Percentiles rank a stretch among this genome's conserved stretches.
These are phyloP conservation scores for Peribolospora kevripleyi DNA, from an alignment of 768 basidiomycete genomes.

Conservation along the genomic window DNA sequence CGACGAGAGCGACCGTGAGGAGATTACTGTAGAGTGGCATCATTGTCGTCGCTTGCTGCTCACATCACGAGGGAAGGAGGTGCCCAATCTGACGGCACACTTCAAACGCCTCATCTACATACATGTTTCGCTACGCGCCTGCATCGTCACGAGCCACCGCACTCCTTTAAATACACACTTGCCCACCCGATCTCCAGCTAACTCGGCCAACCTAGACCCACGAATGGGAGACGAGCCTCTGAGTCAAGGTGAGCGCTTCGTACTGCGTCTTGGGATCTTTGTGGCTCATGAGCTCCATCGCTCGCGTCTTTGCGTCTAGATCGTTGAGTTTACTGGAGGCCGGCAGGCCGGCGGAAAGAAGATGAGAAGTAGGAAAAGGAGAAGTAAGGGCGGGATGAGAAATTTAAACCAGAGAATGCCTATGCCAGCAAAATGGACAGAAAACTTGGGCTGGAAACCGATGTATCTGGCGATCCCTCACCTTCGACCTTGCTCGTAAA, in stretches of 20 bases:
- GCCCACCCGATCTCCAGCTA: too few species aligned
- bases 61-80: too few species aligned
- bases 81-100: too few species aligned
- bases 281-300: constrained; percentile 49
- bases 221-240: constrained; percentile 57
- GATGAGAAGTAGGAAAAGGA: neutral
- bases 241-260: constrained; percentile 29
- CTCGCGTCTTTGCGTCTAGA: constrained; percentile 47
- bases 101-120: too few species aligned
- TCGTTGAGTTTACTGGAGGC: constrained; percentile 31
- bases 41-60: too few species aligned
- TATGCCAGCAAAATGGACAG: neutral
- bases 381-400: neutral
- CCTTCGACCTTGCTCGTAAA: constrained; percentile 80
- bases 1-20: too few species aligned
- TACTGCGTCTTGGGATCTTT: constrained; percentile 71
- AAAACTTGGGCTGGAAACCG: neutral
- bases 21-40: too few species aligned
- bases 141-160: too few species aligned
- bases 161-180: too few species aligned
- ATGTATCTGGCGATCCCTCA: constrained; percentile 21
- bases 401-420: neutral
- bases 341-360: neutral
- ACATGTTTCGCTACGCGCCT: too few species aligned
- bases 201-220: constrained; percentile 24